Evolutionary conservation across 129 eudicot genomes (phyloP), one percentile per base, ranked within the genome.

Genomic region (Lactuca sativa): DNA sequence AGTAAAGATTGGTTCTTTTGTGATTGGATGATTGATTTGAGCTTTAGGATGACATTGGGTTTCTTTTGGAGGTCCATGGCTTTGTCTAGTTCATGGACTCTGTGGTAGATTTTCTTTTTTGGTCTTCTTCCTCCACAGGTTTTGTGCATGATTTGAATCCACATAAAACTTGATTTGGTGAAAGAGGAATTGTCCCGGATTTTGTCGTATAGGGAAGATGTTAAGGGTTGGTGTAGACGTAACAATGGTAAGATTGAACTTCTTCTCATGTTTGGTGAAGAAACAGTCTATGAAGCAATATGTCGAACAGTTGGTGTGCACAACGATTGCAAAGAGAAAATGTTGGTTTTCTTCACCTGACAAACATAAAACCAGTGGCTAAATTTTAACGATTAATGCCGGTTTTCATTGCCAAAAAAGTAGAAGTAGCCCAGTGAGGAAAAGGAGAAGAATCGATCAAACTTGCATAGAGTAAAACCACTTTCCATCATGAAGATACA

Each of bases 61-160:
- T 93, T 89, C 85, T 89, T 93, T 47, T 85, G 92, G 25, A 89
- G 92, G 73, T 89, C 88, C 82, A 93, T 80, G 43, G 74, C 96
- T 80, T 81, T 80, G 77, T 93, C 98, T 25, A 93, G 85, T 70
- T 93, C 92, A 18, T 85, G 91, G 9, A 74, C 96, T 70, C 96
- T 81, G 51, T 81, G 80, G 76, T 89, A 93, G 33, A 89, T 61
- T 76, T 86, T 89, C 86, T 85, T 78, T 85, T 87, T 93, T 8
- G 96, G 95, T 76, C 88, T 82, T 67, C 54, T 73, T 66, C 95
- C 98, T 54, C 82, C 95, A 44, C 86, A 66, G 31, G 87, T 76
- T 79, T 89, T 89, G 75, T 82, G 88, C 96, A 75, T 84, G 62
- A 85, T 77, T 82, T 84, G 95, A 60, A 81, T 59, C 79, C 76